Percentiles rank a stretch among this genome's conserved stretches.
Conservation (phyloP, 306 rosid species). For the Hippophae tibetana region DNA sequence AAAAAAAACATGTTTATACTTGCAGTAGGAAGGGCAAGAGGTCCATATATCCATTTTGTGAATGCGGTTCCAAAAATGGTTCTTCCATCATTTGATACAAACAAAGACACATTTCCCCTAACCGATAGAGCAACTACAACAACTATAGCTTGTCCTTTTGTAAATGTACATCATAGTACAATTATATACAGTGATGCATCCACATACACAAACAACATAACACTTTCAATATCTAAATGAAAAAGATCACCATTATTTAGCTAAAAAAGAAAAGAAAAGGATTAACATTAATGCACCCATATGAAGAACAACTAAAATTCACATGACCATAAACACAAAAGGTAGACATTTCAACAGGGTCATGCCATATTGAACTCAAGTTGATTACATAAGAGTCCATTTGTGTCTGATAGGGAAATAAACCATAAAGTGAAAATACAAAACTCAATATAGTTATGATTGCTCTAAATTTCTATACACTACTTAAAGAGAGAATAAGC, state of each 20-base stretch:
- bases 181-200: conserved; percentile 4
- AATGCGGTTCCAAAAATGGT: conserved; percentile 39
- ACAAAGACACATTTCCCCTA: conserved; percentile 28
- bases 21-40: conserved; percentile 71
- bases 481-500: conserved; percentile 35
- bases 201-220: not conserved
- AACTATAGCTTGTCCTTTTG: conserved; percentile 49
- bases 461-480: no score
- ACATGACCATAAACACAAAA: no score
- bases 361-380: no score
- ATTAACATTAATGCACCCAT: no score
- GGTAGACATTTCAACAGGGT: no score
- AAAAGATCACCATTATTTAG: no score
- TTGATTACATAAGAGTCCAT: no score
- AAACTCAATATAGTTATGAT: no score
- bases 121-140: conserved; percentile 41
- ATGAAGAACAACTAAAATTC: no score
- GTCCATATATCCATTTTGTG: conserved; percentile 60
- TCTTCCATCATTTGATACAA: conserved; percentile 38
- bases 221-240: not conserved
- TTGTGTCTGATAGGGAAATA: no score
- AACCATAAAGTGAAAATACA: no score
- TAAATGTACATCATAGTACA: conserved; percentile 2
- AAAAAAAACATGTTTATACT: conserved; percentile 27
- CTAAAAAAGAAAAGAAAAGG: no score